Conservation (phyloP, 495 filamentous ascomycete species). For the Apiosordaria backusii region DNA sequence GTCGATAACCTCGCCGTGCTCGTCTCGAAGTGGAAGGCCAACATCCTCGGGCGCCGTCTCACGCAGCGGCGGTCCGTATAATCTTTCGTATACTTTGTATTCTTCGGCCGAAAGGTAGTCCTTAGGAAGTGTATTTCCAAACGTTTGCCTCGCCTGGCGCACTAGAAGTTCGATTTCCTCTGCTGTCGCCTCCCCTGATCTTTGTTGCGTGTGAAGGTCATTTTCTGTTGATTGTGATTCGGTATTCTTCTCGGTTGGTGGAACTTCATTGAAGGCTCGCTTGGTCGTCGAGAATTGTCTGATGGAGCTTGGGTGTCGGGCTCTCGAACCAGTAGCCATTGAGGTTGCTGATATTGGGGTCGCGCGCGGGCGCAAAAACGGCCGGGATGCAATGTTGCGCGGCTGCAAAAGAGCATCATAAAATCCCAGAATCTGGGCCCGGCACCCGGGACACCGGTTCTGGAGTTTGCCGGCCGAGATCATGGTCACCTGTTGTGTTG, state of each 20-base stretch:
- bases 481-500: slow-evolving; percentile 33
- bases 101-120: slow-evolving; percentile 66
- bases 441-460: slow-evolving; percentile 48
- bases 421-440: slow-evolving; percentile 45
- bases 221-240: slow-evolving; percentile 5
- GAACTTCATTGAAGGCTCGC: slow-evolving; percentile 23
- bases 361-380: slow-evolving; percentile 20
- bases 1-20: slow-evolving; percentile 22
- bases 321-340: slow-evolving; percentile 8
- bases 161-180: slow-evolving; percentile 60
- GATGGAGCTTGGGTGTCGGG: slow-evolving; percentile 19
- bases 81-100: slow-evolving; percentile 68
- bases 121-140: slow-evolving; percentile 75
- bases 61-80: slow-evolving; percentile 69
- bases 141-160: slow-evolving; percentile 64
- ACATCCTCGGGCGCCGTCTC: slow-evolving; percentile 57
- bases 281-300: slow-evolving; percentile 41
- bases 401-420: slow-evolving; percentile 39
- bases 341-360: slow-evolving; percentile 13
- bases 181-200: neutral
- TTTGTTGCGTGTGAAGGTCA: neutral
- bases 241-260: neutral
- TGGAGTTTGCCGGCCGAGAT: slow-evolving; percentile 44
- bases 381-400: slow-evolving; percentile 18
- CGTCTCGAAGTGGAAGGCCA: slow-evolving; percentile 40